Evolutionary conservation across 2,329 filamentous ascomycete species (phyloP).

Genomic region (Aspergillus alliaceus): DNA sequence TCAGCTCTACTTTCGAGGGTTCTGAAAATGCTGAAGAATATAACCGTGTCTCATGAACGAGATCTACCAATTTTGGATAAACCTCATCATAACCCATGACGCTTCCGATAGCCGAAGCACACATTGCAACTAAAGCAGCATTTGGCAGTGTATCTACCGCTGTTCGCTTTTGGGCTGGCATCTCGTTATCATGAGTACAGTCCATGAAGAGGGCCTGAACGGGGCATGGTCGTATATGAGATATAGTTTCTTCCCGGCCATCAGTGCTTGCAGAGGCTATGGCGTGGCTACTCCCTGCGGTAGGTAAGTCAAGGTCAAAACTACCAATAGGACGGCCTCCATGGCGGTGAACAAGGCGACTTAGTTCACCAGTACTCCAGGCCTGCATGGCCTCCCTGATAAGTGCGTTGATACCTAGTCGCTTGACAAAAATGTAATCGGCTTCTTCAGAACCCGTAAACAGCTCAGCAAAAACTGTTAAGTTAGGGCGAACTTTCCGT

Average conservation of each 20-base stretch:
- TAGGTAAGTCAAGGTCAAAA: conserved; percentile 89
- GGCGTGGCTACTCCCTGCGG: conserved; percentile 56
- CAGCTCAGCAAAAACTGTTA: conserved; percentile 91
- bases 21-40: conserved; percentile 78
- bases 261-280: conserved; percentile 34
- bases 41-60: conserved; percentile 82
- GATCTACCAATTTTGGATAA: conserved; percentile 87
- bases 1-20: conserved; percentile 50
- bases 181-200: conserved; percentile 98
- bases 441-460: conserved; percentile 95
- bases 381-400: conserved; percentile 98
- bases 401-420: conserved; percentile 83
- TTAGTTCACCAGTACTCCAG: conserved; percentile 92
- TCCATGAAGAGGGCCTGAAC: conserved; percentile 98
- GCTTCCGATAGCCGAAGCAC: conserved; percentile 87
- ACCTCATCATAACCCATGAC: conserved; percentile 98
- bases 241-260: conserved; percentile 62
- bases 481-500: conserved; percentile 78
- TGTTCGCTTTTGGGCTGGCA: conserved; percentile 90
- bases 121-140: conserved; percentile 93
- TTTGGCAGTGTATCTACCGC: conserved; percentile 92
- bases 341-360: conserved; percentile 87
- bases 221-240: conserved; percentile 79
- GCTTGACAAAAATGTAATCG: conserved; percentile 94
- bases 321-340: conserved; percentile 93